Conservation (phyloP, 306 rosid genomes). For the barrel medic (Medicago truncatula) region DNA sequence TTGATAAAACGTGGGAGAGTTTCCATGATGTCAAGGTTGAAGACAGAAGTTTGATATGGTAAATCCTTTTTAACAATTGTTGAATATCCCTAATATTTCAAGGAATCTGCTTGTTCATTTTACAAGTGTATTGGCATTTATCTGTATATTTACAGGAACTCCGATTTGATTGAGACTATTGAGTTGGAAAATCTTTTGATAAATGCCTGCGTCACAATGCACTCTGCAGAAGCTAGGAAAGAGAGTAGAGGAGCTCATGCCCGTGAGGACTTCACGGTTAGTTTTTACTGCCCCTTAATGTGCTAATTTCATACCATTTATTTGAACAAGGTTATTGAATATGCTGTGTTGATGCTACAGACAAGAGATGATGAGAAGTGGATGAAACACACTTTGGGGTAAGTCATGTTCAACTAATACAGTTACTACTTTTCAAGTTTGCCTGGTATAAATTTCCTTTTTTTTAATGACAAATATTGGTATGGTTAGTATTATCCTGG, state of each 20-base stretch:
- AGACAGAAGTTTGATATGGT: conserved; percentile 87
- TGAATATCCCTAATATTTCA: conserved; percentile 4
- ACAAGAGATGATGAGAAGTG: conserved; percentile 91
- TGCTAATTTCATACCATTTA: conserved; percentile 7
- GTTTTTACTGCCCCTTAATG: conserved; percentile 29
- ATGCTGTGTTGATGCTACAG: conserved; percentile 61
- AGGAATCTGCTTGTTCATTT: conserved; percentile 6
- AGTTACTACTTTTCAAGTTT: background rate
- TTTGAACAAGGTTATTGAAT: conserved; percentile 29
- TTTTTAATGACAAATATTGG: background rate
- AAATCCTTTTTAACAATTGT: conserved; percentile 5
- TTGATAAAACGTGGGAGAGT: conserved; percentile 79
- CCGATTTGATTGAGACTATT: conserved; percentile 81
- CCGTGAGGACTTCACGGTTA: conserved; percentile 84
- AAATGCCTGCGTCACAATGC: conserved; percentile 84
- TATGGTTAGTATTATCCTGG: background rate
- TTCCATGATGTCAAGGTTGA: conserved; percentile 71
- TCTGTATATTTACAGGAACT: conserved; percentile 58
- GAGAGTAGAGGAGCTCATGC: conserved; percentile 98
- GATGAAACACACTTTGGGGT: conserved; percentile 96
- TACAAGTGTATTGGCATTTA: conserved; percentile 10
- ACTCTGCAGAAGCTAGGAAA: conserved; percentile 92
- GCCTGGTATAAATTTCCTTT: background rate
- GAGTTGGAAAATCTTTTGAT: conserved; percentile 86
- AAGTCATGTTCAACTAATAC: conserved; percentile 46